Conservation (phyloP, 176 grass and related monocot genomes). For the Juncus effusus region DNA sequence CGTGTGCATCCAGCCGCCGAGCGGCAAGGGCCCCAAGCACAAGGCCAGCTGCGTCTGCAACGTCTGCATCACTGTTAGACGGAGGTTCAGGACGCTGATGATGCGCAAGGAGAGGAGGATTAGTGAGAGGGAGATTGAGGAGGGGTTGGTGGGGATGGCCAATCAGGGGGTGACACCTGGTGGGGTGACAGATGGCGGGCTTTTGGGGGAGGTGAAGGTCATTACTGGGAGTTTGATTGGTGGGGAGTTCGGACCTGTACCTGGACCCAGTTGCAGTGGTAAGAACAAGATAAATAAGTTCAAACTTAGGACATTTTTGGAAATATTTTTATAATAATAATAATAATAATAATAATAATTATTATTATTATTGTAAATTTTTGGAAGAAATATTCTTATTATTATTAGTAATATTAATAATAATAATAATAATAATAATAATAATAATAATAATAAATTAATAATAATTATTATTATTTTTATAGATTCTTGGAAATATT, state of each 20-base stretch:
- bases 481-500: no score
- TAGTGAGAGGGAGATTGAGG: conserved; percentile 46
- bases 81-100: conserved; percentile 94
- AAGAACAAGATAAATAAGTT: no score
- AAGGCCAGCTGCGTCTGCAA: conserved; percentile 90
- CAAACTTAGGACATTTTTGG: no score
- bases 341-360: no score
- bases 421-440: no score
- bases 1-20: conserved; percentile 98
- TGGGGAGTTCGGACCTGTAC: conserved; percentile 3
- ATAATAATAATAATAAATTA: no score
- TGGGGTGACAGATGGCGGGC: neutral
- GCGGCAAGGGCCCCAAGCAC: conserved; percentile 98
- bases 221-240: conserved; percentile 17
- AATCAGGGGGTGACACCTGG: no score
- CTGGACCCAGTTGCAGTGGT: neutral
- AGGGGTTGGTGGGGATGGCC: conserved; percentile 1
- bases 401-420: no score
- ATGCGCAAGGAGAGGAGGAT: conserved; percentile 67
- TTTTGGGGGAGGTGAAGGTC: conserved; percentile 8
- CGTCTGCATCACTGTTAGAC: conserved; percentile 87
- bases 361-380: no score
- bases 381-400: no score
- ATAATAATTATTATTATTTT: no score
- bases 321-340: no score